Conservation (phyloP, 2,329 filamentous ascomycete species). For the Diaporthe velutina region DNA sequence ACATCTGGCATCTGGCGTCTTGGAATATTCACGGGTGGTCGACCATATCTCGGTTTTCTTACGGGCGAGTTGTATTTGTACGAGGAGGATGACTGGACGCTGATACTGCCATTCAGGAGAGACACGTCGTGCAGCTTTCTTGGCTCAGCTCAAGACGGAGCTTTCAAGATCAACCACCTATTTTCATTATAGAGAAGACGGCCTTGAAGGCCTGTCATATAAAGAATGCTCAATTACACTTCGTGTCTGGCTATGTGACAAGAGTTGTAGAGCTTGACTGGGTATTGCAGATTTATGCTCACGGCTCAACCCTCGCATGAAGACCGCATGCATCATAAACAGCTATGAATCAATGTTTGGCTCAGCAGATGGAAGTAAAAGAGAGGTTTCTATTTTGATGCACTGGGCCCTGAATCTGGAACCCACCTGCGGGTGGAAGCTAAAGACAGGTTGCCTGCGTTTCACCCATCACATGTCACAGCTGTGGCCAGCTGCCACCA, state of each 20-base stretch:
- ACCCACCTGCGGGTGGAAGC: background rate
- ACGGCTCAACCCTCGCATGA: background rate
- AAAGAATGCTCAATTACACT: background rate
- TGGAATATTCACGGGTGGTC: constrained; percentile 18
- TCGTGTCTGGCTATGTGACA: background rate
- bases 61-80: constrained; percentile 13
- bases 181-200: background rate
- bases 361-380: background rate
- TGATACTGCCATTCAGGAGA: background rate
- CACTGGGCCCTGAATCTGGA: too few species aligned
- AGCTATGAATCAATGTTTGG: too few species aligned
- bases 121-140: background rate
- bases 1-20: constrained; percentile 25
- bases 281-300: background rate
- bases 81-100: background rate
- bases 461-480: background rate
- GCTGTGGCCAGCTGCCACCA: background rate
- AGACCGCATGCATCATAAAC: background rate
- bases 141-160: background rate
- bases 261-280: background rate
- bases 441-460: background rate
- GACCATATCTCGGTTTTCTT: background rate
- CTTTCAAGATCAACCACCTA: background rate
- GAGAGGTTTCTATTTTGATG: too few species aligned
- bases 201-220: constrained; percentile 24